Evolutionary conservation across 306 rosid genomes (phyloP), one percentile per base, ranked within the genome.

Genomic region (Astragalus glycyphyllos): DNA sequence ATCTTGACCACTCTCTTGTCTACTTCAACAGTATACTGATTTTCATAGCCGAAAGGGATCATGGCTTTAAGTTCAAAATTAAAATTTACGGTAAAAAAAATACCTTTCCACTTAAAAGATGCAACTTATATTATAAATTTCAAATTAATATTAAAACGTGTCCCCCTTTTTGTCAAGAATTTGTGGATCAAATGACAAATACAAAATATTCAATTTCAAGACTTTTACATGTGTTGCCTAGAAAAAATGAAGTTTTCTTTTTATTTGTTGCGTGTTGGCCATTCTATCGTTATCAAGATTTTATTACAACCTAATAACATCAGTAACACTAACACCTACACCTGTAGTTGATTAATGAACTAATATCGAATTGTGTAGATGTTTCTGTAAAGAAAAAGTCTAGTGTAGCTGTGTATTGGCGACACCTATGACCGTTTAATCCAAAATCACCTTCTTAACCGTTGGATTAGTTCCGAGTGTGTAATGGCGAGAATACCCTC

Each of bases 401-500:
- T 23, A 23, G 29, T 23, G 29, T 23, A 23, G n/a, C n/a, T n/a
- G 29, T 23, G 29, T 23, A 23, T 23, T 23, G 29, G 29, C 29
- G 1, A 23, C 31, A 51, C 40, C 26, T 0, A 5, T 6, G 6
- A 32, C 65, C 53, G 32, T 69, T 6, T 0, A 55, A 42, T 61
- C 15, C 14, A 55, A 53, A 57, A n/a, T 4, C 1, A 53, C 10
- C 12, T 37, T 11, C 15, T 20, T 6, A 54, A 45, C 72, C 72
- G 74, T 65, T 37, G 57, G 82, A 72, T 78, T 7, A 65, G 2
- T 6, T 7, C 4, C 0, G 2, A 12, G 11, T 47, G 0, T 17
- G 5, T 0, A 72, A 65, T 66, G 59, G 0, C 86, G 8, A 57
- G 0, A 63, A 42, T 82, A 64, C 64, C 86, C 86, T 47, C 17